Evolutionary conservation across 192 early-diverging fungal genomes (phyloP).

Genomic region (Endogone sp.): DNA sequence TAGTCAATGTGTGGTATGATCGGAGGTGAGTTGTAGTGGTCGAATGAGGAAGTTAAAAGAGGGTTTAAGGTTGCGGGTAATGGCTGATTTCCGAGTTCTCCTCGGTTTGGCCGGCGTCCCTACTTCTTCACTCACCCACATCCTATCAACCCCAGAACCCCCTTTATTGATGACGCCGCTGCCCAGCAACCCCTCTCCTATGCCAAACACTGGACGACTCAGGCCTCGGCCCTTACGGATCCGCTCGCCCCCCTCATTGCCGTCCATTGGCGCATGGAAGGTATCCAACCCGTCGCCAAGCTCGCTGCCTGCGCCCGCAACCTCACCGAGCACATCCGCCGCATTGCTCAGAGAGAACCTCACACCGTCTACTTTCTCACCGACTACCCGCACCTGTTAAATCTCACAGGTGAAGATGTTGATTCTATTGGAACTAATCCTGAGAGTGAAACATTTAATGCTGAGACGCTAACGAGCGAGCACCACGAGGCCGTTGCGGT

Average conservation of each 20-base stretch:
- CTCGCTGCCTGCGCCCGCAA: background rate
- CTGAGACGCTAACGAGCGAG: background rate
- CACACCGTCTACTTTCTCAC: constrained; percentile 1
- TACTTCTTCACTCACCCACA: too few relatives aligned
- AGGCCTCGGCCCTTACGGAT: background rate
- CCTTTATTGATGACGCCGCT: background rate
- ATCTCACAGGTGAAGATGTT: background rate
- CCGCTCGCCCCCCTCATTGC: background rate
- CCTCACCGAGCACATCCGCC: background rate
- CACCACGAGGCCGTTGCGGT: background rate
- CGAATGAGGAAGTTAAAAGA: background rate
- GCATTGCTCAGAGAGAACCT: background rate
- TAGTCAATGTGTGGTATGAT: constrained; percentile 2
- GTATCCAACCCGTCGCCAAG: background rate
- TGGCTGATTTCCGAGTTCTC: too few relatives aligned
- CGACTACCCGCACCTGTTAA: constrained; percentile 1
- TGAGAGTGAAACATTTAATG: background rate
- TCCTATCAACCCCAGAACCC: background rate
- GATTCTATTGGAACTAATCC: background rate
- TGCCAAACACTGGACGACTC: background rate
- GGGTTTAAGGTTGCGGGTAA: too few relatives aligned
- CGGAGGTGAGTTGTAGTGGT: background rate
- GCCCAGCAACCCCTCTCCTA: background rate
- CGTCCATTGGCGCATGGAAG: constrained; percentile 4
- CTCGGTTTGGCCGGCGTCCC: too few relatives aligned